Base-by-base conservation (phyloP, 129 eudicot genomes). In the Mikania micrantha region DNA sequence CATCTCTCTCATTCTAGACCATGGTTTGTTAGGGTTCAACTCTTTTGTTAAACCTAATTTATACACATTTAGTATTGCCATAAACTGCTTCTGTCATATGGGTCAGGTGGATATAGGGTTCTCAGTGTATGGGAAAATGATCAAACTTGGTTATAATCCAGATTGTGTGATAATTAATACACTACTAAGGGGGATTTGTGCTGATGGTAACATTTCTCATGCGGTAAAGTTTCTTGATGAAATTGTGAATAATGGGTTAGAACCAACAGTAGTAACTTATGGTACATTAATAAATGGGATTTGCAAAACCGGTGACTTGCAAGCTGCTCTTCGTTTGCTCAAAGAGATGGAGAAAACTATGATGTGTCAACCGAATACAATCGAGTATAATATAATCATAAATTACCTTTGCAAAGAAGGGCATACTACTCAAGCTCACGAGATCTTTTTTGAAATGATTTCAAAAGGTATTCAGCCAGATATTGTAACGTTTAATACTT, bases 71-170 rank as follows among this genome's bases (percentile, higher is more conserved):
- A 44, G 72, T 38, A 64, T 77, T 41, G 77, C 81, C 38, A 77
- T 77, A 17, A 77, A 71, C 50, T 70, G 81, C 25, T 77, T 64
- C 2, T 71, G 81, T 35, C 77, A 64, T 56, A 63, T 71, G 73
- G 59, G 16, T 29, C 13, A 34, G 60, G 68, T 71, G 31, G 73
- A 71, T 58, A 57, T 71, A 3, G 77, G 81, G 49, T 77, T 77
- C 42, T 56, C 77, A 1, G 64, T 77, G 36, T 77, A 69, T 40
- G 81, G 81, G 21, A 77, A 69, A 13, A 38, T 70, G 66, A 3
- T 77, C 16, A 69, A 77, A 53, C 49, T 77, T 41, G 81, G 81
- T 52, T 61, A 27, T 52, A 69, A 69, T 65, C 60, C 71, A 4
- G 76, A 77, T 70, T 77, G 71, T 40, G 81, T 20, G 7, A 9